Percentiles rank a stretch among this genome's conserved stretches.
phyloP scores from a whole-genome alignment of 495 filamentous ascomycete genomes.

The Xylaria castorea region DNA sequence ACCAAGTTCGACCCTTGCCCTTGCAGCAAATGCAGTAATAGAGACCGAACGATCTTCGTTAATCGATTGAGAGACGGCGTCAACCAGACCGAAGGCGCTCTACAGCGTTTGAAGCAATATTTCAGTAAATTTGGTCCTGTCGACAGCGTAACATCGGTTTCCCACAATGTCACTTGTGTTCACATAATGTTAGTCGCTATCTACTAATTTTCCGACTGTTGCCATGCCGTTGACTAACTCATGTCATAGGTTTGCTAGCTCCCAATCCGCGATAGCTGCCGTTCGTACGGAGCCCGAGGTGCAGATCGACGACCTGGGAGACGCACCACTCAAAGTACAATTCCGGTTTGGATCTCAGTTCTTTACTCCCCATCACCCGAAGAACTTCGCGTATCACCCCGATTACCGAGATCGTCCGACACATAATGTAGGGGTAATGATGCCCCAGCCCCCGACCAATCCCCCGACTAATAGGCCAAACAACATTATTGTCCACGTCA shows the following conservation, averaged over 20 bases:
- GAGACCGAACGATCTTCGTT: constrained; percentile 25
- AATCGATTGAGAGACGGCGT: not conserved
- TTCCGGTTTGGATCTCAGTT: constrained; percentile 18
- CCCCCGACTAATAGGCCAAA: not conserved
- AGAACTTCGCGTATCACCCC: no score
- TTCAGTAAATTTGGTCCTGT: constrained; percentile 24
- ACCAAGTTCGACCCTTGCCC: constrained; percentile 29
- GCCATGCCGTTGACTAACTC: not conserved
- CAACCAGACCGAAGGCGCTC: not conserved
- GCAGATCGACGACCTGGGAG: not conserved
- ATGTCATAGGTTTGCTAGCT: not conserved
- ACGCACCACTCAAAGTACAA: not conserved
- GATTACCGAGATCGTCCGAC: not conserved
- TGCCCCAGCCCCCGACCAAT: not conserved
- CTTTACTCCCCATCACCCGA: not conserved
- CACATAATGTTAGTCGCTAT: constrained; percentile 8
- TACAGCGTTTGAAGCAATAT: not conserved
- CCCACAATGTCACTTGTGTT: not conserved
- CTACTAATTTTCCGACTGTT: not conserved
- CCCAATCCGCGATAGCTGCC: not conserved
- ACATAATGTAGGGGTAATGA: not conserved
- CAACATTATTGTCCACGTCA: not conserved
- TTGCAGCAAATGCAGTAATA: constrained; percentile 14
- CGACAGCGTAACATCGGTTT: not conserved
- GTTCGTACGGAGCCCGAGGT: not conserved